Evolutionary conservation across 176 grass and related monocot genomes (phyloP).

Genomic region (Urochloa ruziziensis): DNA sequence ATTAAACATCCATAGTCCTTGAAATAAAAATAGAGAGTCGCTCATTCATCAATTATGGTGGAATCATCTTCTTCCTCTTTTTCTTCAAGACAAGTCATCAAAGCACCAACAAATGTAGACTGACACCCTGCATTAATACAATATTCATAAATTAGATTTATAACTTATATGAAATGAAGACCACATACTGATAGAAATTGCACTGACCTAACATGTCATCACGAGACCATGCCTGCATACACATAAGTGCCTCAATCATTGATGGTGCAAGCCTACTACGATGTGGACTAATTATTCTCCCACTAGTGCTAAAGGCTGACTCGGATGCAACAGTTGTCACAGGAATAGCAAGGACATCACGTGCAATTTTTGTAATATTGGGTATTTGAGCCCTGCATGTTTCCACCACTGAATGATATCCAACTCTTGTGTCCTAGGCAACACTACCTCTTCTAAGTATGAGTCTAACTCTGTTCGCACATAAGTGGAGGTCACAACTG

Average conservation of each 20-base stretch:
- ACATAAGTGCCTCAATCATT: constrained; percentile 25
- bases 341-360: constrained; percentile 24
- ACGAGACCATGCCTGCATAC: constrained; percentile 24
- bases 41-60: too few species aligned
- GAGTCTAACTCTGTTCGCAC: constrained; percentile 18
- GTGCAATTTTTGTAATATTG: constrained; percentile 17
- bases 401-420: constrained; percentile 22
- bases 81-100: neutral
- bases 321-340: constrained; percentile 12
- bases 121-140: neutral
- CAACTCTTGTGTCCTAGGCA: constrained; percentile 3
- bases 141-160: neutral
- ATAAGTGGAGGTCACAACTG: neutral
- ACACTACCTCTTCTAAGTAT: neutral
- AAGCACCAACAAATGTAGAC: neutral
- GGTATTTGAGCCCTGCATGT: neutral
- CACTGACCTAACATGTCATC: neutral
- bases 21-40: neutral
- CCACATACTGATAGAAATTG: neutral
- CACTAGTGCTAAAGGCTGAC: constrained; percentile 21
- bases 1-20: neutral
- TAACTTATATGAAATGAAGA: neutral
- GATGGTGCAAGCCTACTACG: neutral
- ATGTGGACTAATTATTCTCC: constrained; percentile 9
- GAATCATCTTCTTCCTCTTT: neutral